Evolutionary conservation across 768 basidiomycete species (phyloP), one percentile per base, ranked within the genome.

Genomic region (Agrocybe praecox): DNA sequence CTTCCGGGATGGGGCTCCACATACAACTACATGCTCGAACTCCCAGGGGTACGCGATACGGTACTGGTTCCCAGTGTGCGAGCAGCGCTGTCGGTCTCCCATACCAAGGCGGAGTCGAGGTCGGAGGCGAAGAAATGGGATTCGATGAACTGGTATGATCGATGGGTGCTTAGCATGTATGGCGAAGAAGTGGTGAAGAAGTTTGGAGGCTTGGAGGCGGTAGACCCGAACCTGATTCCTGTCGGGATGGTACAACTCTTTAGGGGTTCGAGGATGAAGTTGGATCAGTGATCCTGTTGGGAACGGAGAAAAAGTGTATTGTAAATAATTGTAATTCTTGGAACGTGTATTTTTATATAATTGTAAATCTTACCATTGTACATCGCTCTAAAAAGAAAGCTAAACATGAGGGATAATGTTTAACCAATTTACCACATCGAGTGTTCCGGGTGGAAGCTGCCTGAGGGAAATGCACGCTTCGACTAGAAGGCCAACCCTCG

Each of bases 211-310:
- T 59, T 77, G 49, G 71, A 75, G 24, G 68, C 71, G 12, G 76
- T 79, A 9, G 75, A 79, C 58, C 65, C 74, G 6, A 69, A 66
- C 23, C 54, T 76, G 61, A 76, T 78, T 52, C 77, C 76, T 32
- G 66, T 76, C 23, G 76, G 74, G 12, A 73, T 79, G 72, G 72
- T 77, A 17, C 66, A 75, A 47, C 56, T 76, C 34, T 77, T 75
- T 63, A 74, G 66, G 19, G 42, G 23, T 11, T 56, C 55, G 40
- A 56, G 54, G 26, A 55, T 55, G 15, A 55, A 55, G 36, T 12
- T 55, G 11, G 54, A 55, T 23, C 54, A 55, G 47, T 52, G 26
- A 49, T 40, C 14, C n/a, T n/a, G n/a, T 29, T 9, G 26, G 26
- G 26, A 29, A 29, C 9, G 26, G 26, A 29, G 26, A 9, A 29